phyloP scores from a whole-genome alignment of 768 basidiomycete species.

The Tephrocybe rancida region DNA sequence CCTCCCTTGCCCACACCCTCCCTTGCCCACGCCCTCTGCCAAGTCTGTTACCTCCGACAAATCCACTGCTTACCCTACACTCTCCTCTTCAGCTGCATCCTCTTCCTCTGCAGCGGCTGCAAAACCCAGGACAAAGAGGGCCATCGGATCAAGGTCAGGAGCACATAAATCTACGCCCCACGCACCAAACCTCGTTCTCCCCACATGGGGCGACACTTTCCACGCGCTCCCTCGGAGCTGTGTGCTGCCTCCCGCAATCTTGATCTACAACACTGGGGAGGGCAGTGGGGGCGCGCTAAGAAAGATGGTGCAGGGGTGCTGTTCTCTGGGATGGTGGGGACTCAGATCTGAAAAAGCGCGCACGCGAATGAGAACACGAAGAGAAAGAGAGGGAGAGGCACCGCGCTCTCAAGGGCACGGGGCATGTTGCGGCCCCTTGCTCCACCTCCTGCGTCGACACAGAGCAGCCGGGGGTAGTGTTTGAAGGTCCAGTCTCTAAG shows the following conservation, averaged over 20 bases:
- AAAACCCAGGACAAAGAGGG: no score
- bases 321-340: slow-evolving; percentile 46
- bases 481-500: no score
- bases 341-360: slow-evolving; percentile 1
- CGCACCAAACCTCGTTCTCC: slow-evolving; percentile 81
- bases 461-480: no score
- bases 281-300: slow-evolving; percentile 30
- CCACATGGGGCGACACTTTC: slow-evolving; percentile 89
- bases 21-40: slow-evolving; percentile 53
- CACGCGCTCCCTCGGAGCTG: slow-evolving; percentile 67
- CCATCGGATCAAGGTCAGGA: background rate
- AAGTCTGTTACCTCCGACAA: background rate
- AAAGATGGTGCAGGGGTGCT: slow-evolving; percentile 67
- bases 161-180: slow-evolving; percentile 7
- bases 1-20: no score
- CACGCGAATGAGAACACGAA: background rate
- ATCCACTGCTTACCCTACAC: background rate
- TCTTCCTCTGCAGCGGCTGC: no score
- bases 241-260: slow-evolving; percentile 24
- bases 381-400: background rate
- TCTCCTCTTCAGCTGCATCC: no score
- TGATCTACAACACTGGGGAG: background rate
- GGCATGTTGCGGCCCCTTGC: background rate
- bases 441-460: background rate
- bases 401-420: slow-evolving; percentile 1